Evolutionary conservation across 2,329 filamentous ascomycete genomes (phyloP), one percentile per base, ranked within the genome.

Genomic region (Colletotrichum limetticola): DNA sequence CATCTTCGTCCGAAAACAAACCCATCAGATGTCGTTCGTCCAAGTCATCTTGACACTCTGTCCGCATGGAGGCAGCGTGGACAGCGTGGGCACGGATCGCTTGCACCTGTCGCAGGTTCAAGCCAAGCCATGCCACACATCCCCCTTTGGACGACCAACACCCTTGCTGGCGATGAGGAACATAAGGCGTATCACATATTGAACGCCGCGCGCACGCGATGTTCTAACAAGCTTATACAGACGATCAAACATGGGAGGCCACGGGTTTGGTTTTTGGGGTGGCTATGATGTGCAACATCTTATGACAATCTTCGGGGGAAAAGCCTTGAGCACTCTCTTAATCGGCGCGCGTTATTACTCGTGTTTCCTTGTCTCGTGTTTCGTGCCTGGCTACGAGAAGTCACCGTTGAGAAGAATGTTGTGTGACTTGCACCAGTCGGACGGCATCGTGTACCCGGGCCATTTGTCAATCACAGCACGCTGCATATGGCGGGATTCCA

Each of bases 181-280:
- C 12, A 42, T 68, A 68, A 37, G 32, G 42, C 12, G 57, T 62
- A 35, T 68, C 68, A 68, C 28, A 68, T 58, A 58, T 58, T 49
- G 9, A 60, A 6, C 56, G 42, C 42, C 42, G 42, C 42, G 56
- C 49, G 59, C 28, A 57, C 37, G 65, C 37, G 26, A 30, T 37
- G 49, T 55, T 30, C 19, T 16, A 24, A 68, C 68, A 57, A 57
- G 57, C 64, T 71, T 68, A 35, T 61, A 42, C 68, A 16, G 64
- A 24, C 57, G 68, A 61, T 62, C 57, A 62, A 71, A 61, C 68
- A 30, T 24, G 46, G n/a, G 60, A 49, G 46, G 28, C 46, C 42
- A 7, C 12, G 1, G 28, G 2, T 7, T 35, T 22, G 37, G 12
- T 30, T 30, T 5, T 4, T 22, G 35, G 9, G 26, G 37, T 42